Evolutionary conservation across 2,329 filamentous ascomycete species (phyloP).

Genomic region (Alternaria sp.): DNA sequence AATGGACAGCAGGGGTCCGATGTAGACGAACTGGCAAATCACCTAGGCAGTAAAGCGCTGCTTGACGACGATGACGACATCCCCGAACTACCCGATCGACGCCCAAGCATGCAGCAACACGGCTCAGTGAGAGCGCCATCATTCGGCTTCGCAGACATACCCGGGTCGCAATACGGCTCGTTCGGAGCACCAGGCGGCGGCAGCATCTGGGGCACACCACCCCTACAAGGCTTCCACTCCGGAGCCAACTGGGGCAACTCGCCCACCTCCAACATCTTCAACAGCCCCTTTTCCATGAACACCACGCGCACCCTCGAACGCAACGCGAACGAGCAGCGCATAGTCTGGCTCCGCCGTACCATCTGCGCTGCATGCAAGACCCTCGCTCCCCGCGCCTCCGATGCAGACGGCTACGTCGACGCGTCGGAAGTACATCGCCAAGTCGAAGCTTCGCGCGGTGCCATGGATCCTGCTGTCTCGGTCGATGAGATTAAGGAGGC

Average conservation of each 20-base stretch:
- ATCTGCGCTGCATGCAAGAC: constrained; percentile 80
- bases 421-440: constrained; percentile 68
- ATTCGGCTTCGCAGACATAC: constrained; percentile 44
- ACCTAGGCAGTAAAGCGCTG: constrained; percentile 88
- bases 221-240: constrained; percentile 49
- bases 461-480: constrained; percentile 62
- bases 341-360: constrained; percentile 54
- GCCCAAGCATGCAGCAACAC: constrained; percentile 48
- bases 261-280: constrained; percentile 43
- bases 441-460: constrained; percentile 68
- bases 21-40: constrained; percentile 75
- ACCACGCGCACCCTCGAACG: constrained; percentile 35
- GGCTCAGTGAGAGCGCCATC: constrained; percentile 36
- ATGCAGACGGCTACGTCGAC: constrained; percentile 71
- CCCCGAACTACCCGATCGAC: constrained; percentile 68
- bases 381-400: constrained; percentile 54
- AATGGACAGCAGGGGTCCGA: constrained; percentile 54
- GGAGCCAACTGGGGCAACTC: constrained; percentile 50
- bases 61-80: constrained; percentile 64
- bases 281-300: constrained; percentile 36
- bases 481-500: constrained; percentile 78
- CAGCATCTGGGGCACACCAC: constrained; percentile 53
- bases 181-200: constrained; percentile 38
- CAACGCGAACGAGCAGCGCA: constrained; percentile 33
- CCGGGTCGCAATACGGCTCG: constrained; percentile 40